Percentiles rank a stretch among this genome's conserved stretches.
Evolutionary conservation across 192 early-diverging fungal species (phyloP).

Genomic region (Coemansia umbellata): DNA sequence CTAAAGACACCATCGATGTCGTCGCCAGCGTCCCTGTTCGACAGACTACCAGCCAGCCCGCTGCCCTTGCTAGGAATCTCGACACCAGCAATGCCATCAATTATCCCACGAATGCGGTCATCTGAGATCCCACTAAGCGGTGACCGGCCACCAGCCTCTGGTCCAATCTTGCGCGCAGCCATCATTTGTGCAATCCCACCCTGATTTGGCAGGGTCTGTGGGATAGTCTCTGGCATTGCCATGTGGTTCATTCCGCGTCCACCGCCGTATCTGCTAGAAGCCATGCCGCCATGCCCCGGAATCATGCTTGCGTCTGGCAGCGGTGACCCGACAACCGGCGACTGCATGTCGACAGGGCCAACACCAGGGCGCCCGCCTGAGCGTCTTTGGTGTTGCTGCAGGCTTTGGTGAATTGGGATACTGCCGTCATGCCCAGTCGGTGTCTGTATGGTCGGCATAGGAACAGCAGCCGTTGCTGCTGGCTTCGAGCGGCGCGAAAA

Average conservation of each 20-base stretch:
- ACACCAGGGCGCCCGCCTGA: constrained; percentile 13
- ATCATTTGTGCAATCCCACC: constrained; percentile 49
- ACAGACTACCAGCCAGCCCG: constrained; percentile 8
- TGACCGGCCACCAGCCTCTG: constrained; percentile 33
- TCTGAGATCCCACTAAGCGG: constrained; percentile 42
- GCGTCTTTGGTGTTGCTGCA: neutral
- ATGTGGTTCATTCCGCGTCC: constrained; percentile 9
- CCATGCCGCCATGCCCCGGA: constrained; percentile 2
- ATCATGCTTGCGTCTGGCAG: constrained; percentile 29
- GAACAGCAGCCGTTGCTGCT: constrained; percentile 18
- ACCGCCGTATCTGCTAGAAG: constrained; percentile 1
- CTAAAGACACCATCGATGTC: constrained; percentile 1
- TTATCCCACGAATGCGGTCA: constrained; percentile 31
- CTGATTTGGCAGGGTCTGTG: constrained; percentile 50
- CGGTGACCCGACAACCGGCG: constrained; percentile 48
- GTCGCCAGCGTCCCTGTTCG: constrained; percentile 14
- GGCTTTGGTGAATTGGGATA: neutral
- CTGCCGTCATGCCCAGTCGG: constrained; percentile 2
- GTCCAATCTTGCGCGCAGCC: constrained; percentile 37
- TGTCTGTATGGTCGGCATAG: constrained; percentile 21
- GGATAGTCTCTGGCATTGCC: constrained; percentile 45
- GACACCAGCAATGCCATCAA: constrained; percentile 8
- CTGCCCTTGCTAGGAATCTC: neutral
- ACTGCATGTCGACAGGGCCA: constrained; percentile 46
- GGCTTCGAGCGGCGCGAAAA: constrained; percentile 45